Percentiles rank a stretch among this genome's conserved stretches.
phyloP scores from a whole-genome alignment of 495 filamentous ascomycete genomes.

The Xylaria bambusicola region DNA sequence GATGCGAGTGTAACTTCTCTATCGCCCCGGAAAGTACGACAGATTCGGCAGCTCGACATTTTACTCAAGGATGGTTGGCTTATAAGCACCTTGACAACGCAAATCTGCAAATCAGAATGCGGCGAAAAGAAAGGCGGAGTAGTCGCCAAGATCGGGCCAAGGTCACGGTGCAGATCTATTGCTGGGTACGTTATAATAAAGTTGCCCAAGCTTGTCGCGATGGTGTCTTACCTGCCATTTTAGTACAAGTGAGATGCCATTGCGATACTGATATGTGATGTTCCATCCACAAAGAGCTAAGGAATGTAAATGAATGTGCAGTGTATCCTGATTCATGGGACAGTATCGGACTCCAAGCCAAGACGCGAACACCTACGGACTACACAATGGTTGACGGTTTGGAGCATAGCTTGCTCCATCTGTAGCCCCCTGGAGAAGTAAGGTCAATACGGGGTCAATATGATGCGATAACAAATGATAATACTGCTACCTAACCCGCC shows the following conservation, averaged over 20 bases:
- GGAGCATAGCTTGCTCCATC: neutral
- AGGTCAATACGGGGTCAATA: too few relatives aligned
- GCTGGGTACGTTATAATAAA: constrained; percentile 4
- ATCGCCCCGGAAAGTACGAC: constrained; percentile 11
- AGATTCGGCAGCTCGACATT: constrained; percentile 11
- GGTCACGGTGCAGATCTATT: constrained; percentile 12
- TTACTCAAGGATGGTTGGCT: neutral
- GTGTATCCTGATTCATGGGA: too few relatives aligned
- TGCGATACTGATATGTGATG: constrained; percentile 13
- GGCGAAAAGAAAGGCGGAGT: constrained; percentile 7
- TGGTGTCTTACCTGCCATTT: constrained; percentile 17
- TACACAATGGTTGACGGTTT: too few relatives aligned
- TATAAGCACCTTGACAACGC: neutral
- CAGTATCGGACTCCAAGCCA: constrained; percentile 3
- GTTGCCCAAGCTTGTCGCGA: constrained; percentile 10
- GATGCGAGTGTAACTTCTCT: constrained; percentile 12
- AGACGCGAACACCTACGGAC: constrained; percentile 4
- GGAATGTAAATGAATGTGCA: neutral
- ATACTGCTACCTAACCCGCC: too few relatives aligned
- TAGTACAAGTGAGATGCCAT: constrained; percentile 12
- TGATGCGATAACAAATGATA: too few relatives aligned
- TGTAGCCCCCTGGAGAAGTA: too few relatives aligned
- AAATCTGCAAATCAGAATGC: constrained; percentile 1
- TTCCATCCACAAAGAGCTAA: neutral
- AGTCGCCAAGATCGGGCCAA: constrained; percentile 21